phyloP scores from a whole-genome alignment of 2,329 filamentous ascomycete genomes.

The Mollisiaceae sp. region DNA sequence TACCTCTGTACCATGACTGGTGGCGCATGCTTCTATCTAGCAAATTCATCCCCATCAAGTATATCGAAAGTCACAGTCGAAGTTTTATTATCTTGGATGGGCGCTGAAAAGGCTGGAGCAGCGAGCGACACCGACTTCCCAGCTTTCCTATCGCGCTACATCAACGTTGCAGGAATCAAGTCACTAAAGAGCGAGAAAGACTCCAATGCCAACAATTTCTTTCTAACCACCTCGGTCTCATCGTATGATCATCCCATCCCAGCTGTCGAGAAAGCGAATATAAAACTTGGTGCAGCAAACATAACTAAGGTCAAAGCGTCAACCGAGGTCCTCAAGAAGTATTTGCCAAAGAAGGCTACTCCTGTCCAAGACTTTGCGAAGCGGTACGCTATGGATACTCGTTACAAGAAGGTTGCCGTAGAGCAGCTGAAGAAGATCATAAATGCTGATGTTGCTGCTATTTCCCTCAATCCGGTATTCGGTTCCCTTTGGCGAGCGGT shows the following conservation, averaged over 20 bases:
- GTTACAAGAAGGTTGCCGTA: constrained; percentile 25
- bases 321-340: constrained; percentile 21
- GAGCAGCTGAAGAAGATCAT: constrained; percentile 29
- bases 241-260: background rate
- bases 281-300: constrained; percentile 8
- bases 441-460: constrained; percentile 24
- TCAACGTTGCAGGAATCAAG: constrained; percentile 14
- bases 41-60: constrained; percentile 12
- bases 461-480: constrained; percentile 32
- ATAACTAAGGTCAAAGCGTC: constrained; percentile 18
- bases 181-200: constrained; percentile 21
- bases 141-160: constrained; percentile 22
- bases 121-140: constrained; percentile 14
- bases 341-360: constrained; percentile 25
- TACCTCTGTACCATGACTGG: constrained; percentile 28
- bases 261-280: background rate
- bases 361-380: constrained; percentile 29
- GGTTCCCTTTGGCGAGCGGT: constrained; percentile 30
- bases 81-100: constrained; percentile 33
- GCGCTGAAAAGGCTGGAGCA: constrained; percentile 27
- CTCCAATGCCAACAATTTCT: constrained; percentile 15
- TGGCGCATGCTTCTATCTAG: constrained; percentile 28
- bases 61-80: constrained; percentile 30
- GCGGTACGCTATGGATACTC: constrained; percentile 24
- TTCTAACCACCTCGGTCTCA: constrained; percentile 12